Base-by-base conservation (phyloP, 148 eudicot genomes). In the Rhododendron williamsianum region DNA sequence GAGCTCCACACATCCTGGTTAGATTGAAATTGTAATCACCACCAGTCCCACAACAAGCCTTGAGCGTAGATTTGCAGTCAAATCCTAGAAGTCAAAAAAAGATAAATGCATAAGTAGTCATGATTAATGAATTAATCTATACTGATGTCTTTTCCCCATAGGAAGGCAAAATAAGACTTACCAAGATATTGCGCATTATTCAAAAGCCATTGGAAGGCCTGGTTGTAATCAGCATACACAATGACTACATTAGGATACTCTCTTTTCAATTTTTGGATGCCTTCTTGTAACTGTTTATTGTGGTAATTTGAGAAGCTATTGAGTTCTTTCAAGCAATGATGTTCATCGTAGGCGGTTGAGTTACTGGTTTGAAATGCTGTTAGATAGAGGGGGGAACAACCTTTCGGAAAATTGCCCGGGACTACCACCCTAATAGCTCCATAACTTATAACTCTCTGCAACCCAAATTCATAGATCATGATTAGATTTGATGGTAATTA, bases 361-460 rank as follows among this genome's bases (percentile, higher is more conserved):
- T 65, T 12, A 1, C 56, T 67, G 46, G 73, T 81, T 54, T 9
- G 60, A 23, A 78, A 74, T 71, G 69, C 83, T 30, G 88, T 81
- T 4, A 89, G 48, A 79, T 77, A 85, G 27, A 84, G 78, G 4
- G 92, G 92, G 15, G 84, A 82, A 18, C 86, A 85, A 19, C 86
- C 90, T 60, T 81, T n/a, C n/a, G 88, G 87, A 48, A 90, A 89
- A 30, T 23, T 81, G 16, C 90, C 90, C 1, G 89, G 86, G 11
- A 88, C 88, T n/a, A 88, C 46, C 35, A 90, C 83, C 67, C 83
- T 74, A 49, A 51, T 30, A 15, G 82, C 92, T 45, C 89, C 89
- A 71, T 71, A 43, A 1, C 51, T 27, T 21, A 90, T 81, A 19
- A 87, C 84, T 58, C 52, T 84, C 92, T 90, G 58, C 58, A 85